These are phyloP conservation scores for Claviceps sp. DNA, from an alignment of 2,329 filamentous ascomycete species.

Conservation along the genomic window DNA sequence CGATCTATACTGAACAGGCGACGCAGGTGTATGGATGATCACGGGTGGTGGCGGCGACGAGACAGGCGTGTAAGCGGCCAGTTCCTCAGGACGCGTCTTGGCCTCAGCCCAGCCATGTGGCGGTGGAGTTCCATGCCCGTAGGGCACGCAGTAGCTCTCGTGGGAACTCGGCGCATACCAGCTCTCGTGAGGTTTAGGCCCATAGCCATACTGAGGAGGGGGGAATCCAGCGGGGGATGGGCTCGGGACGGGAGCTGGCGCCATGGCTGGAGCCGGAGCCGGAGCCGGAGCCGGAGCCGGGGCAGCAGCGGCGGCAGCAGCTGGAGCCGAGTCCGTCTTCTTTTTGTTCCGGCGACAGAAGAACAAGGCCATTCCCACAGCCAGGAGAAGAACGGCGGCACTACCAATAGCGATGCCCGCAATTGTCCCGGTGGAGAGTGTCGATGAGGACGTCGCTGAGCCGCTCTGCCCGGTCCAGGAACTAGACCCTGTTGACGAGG, in stretches of 20 bases:
- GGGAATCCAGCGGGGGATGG: constrained; percentile 2
- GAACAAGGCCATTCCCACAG: constrained; percentile 8
- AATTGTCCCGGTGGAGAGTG: constrained; percentile 9
- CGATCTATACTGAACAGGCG: too few relatives aligned
- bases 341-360: constrained; percentile 7
- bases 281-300: background rate
- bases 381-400: constrained; percentile 11
- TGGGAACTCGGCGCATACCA: constrained; percentile 2
- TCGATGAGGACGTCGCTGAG: background rate
- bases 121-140: background rate
- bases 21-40: background rate
- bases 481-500: background rate
- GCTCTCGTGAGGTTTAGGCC: constrained; percentile 4
- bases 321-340: constrained; percentile 3
- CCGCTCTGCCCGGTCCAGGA: background rate
- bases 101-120: constrained; percentile 1
- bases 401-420: constrained; percentile 15
- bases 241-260: background rate
- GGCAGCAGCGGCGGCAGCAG: background rate
- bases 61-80: constrained; percentile 1
- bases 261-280: background rate
- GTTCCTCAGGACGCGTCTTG: constrained; percentile 4
- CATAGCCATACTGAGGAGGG: constrained; percentile 4
- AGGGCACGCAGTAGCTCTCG: constrained; percentile 3
- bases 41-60: background rate